Percentiles rank a stretch among this genome's conserved stretches.
Conservation (phyloP, 768 basidiomycete genomes). For the Piloderma croceum region DNA sequence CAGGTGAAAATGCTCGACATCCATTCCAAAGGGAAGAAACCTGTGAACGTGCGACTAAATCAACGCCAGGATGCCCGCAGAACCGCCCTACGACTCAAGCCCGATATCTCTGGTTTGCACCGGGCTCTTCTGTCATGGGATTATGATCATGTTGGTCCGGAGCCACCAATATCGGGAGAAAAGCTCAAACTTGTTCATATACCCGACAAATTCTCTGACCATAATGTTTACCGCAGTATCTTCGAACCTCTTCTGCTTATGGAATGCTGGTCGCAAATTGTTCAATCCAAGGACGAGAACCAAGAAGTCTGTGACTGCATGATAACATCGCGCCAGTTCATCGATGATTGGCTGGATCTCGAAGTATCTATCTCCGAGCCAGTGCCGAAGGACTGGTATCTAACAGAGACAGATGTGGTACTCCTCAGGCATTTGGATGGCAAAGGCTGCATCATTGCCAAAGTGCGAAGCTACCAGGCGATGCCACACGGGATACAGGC, state of each 20-base stretch:
- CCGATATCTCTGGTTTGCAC: constrained; percentile 77
- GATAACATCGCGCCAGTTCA: constrained; percentile 62
- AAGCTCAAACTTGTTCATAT: constrained; percentile 37
- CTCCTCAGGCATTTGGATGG: constrained; percentile 58
- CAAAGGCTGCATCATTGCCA: constrained; percentile 60
- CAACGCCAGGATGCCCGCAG: constrained; percentile 59
- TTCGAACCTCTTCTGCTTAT: constrained; percentile 83
- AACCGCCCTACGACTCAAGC: constrained; percentile 66
- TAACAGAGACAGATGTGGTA: constrained; percentile 84
- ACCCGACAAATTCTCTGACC: constrained; percentile 60
- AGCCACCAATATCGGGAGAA: constrained; percentile 48
- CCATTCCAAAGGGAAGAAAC: constrained; percentile 36
- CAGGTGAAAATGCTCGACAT: constrained; percentile 60
- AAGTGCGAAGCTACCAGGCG: constrained; percentile 47
- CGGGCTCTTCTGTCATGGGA: constrained; percentile 80
- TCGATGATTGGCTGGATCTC: constrained; percentile 80
- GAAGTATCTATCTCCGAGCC: constrained; percentile 56
- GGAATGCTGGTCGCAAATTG: constrained; percentile 88
- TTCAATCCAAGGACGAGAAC: constrained; percentile 66
- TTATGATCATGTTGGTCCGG: constrained; percentile 59
- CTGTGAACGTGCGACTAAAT: constrained; percentile 44
- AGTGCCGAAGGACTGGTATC: constrained; percentile 64
- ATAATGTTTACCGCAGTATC: constrained; percentile 61
- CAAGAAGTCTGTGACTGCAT: constrained; percentile 53
- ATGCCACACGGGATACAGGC: constrained; percentile 46